Evolutionary conservation across 176 grass and related monocot species (phyloP).

Genomic region (Hordeum marinum): DNA sequence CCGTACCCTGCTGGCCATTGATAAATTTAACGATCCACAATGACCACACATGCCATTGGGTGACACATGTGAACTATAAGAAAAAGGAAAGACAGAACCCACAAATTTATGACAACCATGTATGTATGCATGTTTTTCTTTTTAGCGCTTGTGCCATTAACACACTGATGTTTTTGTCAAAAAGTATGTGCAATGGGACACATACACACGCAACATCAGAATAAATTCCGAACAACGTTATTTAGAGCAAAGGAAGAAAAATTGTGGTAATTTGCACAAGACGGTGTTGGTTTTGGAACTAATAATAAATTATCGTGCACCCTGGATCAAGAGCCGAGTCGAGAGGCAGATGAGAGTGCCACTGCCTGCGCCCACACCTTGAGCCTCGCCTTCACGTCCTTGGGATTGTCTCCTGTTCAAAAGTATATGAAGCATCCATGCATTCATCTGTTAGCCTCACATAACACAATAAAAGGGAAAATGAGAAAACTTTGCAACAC

Average conservation of each 20-base stretch:
- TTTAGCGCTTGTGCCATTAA: background rate
- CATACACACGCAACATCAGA: background rate
- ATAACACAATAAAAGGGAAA: background rate
- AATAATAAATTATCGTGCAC: background rate
- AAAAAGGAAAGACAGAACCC: background rate
- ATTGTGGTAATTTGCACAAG: background rate
- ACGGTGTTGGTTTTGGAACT: background rate
- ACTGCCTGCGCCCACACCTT: slow-evolving; percentile 60
- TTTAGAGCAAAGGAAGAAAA: background rate
- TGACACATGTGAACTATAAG: background rate
- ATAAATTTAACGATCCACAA: background rate
- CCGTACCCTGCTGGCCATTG: background rate
- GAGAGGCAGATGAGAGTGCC: slow-evolving; percentile 29
- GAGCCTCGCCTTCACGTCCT: slow-evolving; percentile 57
- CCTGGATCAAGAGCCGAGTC: slow-evolving; percentile 19
- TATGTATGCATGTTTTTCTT: background rate
- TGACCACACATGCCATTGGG: background rate
- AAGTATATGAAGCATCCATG: background rate
- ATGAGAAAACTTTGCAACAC: background rate
- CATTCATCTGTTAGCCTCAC: background rate
- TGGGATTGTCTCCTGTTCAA: slow-evolving; percentile 44
- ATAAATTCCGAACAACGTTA: background rate
- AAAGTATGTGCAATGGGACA: background rate
- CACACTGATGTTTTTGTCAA: background rate
- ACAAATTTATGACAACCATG: background rate